Evolutionary conservation across 2,329 filamentous ascomycete species (phyloP).

Genomic region (Calonectria hawksworthii): DNA sequence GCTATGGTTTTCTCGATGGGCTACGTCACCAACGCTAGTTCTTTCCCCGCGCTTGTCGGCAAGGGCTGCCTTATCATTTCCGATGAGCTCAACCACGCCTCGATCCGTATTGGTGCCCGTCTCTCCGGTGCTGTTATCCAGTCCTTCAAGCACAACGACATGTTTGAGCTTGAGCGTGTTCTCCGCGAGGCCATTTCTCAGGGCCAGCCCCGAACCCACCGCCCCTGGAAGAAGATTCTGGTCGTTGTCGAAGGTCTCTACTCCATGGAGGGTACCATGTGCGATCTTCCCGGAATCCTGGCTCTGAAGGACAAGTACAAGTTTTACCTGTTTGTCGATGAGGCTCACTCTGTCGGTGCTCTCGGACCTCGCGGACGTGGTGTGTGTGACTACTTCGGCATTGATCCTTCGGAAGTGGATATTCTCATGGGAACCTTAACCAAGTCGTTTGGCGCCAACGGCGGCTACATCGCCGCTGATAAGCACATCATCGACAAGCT

Average conservation of each 20-base stretch:
- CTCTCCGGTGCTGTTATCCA: constrained; percentile 94
- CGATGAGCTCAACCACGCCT: constrained; percentile 97
- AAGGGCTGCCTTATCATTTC: constrained; percentile 97
- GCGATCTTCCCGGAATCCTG: constrained; percentile 92
- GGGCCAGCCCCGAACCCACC: constrained; percentile 97
- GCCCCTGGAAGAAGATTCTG: constrained; percentile 99
- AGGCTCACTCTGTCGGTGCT: constrained; percentile 96
- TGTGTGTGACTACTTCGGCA: constrained; percentile 96
- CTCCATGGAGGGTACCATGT: constrained; percentile 99
- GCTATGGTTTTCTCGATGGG: constrained; percentile 99
- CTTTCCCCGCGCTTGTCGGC: constrained; percentile 91
- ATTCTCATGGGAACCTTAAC: constrained; percentile 98
- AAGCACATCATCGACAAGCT: constrained; percentile 95
- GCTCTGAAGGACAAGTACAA: constrained; percentile 95
- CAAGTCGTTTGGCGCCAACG: constrained; percentile 98
- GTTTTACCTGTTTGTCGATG: constrained; percentile 95
- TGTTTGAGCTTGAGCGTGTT: constrained; percentile 86
- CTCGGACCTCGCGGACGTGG: constrained; percentile 90
- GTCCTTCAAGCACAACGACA: constrained; percentile 98
- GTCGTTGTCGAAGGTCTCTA: constrained; percentile 97
- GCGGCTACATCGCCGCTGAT: constrained; percentile 92
- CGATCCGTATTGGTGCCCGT: constrained; percentile 94
- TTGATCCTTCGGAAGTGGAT: constrained; percentile 89
- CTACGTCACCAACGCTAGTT: constrained; percentile 93
- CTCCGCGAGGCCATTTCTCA: constrained; percentile 95